Conservation (phyloP, 169 alveolate genomes). For the Plasmodium berghei region DNA sequence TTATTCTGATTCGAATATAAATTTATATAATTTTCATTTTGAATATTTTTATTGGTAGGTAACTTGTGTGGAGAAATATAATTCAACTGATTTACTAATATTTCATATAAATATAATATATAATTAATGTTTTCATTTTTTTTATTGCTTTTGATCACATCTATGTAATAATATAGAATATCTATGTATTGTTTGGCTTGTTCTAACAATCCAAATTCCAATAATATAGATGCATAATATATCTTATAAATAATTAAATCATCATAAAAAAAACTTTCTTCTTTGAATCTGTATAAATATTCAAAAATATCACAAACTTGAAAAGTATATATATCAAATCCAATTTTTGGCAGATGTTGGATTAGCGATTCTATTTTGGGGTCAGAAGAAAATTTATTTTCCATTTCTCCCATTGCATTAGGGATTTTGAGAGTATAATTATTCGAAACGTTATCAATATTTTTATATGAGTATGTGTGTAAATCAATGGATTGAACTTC, state of each 20-base stretch:
- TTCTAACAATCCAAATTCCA: constrained; percentile 42
- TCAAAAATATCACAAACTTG: constrained; percentile 54
- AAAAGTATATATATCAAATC: constrained; percentile 38
- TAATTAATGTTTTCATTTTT: constrained; percentile 11
- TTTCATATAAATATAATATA: constrained; percentile 29
- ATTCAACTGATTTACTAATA: constrained; percentile 13
- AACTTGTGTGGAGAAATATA: constrained; percentile 10
- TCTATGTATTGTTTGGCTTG: constrained; percentile 58
- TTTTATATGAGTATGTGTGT: too few relatives aligned
- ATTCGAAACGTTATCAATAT: too few relatives aligned
- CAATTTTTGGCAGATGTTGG: background rate
- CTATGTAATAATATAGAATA: constrained; percentile 44
- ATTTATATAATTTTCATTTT: too few relatives aligned
- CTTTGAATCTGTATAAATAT: constrained; percentile 22
- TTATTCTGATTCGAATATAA: too few relatives aligned
- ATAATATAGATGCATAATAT: constrained; percentile 15
- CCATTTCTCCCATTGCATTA: too few relatives aligned
- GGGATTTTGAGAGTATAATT: too few relatives aligned
- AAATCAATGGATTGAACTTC: too few relatives aligned
- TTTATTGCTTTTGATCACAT: constrained; percentile 63
- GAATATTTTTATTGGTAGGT: too few relatives aligned
- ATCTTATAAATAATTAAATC: constrained; percentile 28
- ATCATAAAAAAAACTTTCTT: constrained; percentile 66
- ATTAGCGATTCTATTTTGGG: too few relatives aligned
- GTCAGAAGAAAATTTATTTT: too few relatives aligned